phyloP scores from a whole-genome alignment of 2,329 filamentous ascomycete species.

The Plectosphaerella plurivora region DNA sequence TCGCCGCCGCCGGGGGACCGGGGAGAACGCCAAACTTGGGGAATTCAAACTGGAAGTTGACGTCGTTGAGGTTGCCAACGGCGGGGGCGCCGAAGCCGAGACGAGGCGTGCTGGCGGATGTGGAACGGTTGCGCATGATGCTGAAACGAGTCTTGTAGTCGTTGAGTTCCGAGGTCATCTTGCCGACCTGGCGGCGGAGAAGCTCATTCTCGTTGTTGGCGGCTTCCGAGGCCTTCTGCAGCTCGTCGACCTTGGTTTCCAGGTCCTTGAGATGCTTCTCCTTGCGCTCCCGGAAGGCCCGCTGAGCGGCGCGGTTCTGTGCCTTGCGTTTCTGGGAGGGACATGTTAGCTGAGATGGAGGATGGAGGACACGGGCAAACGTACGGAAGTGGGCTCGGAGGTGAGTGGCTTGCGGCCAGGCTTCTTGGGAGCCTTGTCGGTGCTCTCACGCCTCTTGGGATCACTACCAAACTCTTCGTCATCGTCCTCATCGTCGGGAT shows the following conservation, averaged over 20 bases:
- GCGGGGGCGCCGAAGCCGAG: slow-evolving; percentile 43
- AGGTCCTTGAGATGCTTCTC: slow-evolving; percentile 86
- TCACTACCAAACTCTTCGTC: slow-evolving; percentile 50
- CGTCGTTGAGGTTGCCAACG: slow-evolving; percentile 60
- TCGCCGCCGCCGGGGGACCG: slow-evolving; percentile 28
- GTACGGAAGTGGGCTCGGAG: slow-evolving; percentile 90
- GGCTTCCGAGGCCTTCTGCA: slow-evolving; percentile 78
- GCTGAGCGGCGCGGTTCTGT: slow-evolving; percentile 87
- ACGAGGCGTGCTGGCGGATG: slow-evolving; percentile 24
- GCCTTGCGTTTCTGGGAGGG: slow-evolving; percentile 79
- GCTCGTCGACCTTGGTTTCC: slow-evolving; percentile 70
- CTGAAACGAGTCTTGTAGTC: slow-evolving; percentile 88
- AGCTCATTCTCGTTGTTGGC: slow-evolving; percentile 81
- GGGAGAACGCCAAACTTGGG: slow-evolving; percentile 82
- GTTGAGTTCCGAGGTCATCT: slow-evolving; percentile 75
- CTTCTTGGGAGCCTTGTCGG: slow-evolving; percentile 88
- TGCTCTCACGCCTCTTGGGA: slow-evolving; percentile 72
- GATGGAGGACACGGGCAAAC: slow-evolving; percentile 30
- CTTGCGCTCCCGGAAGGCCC: slow-evolving; percentile 91
- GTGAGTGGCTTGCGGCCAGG: slow-evolving; percentile 93
- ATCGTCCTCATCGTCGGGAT: slow-evolving; percentile 65
- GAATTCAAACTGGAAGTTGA: slow-evolving; percentile 93
- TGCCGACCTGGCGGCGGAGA: slow-evolving; percentile 82
- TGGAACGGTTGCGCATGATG: slow-evolving; percentile 36
- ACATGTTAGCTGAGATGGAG: neutral